Percentiles rank a stretch among this genome's conserved stretches.
These are phyloP conservation scores for Escovopsis sp. DNA, from an alignment of 2,329 filamentous ascomycete genomes.

Conservation along the genomic window DNA sequence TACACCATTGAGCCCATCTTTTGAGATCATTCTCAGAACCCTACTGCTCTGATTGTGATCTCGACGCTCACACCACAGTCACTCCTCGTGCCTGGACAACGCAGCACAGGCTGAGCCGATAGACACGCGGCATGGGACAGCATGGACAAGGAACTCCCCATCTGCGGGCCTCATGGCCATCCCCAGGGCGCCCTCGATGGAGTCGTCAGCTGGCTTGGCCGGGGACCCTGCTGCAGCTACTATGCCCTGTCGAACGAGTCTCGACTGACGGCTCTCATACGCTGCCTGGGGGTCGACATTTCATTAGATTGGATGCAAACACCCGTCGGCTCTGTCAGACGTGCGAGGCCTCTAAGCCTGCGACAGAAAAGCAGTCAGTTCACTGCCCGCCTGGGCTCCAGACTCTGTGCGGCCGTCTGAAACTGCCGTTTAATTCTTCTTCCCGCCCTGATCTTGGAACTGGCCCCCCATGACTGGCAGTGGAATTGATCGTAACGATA, in stretches of 20 bases:
- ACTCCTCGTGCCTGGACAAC: too few species aligned
- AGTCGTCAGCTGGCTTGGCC: background rate
- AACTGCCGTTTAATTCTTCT: constrained; percentile 9
- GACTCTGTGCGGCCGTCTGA: constrained; percentile 17
- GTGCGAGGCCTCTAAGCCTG: constrained; percentile 11
- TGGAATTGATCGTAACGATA: too few species aligned
- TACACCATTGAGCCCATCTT: too few species aligned
- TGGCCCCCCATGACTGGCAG: too few species aligned
- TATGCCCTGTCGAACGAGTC: background rate
- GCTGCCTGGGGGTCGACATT: background rate
- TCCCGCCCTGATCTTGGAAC: background rate
- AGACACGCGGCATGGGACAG: too few species aligned
- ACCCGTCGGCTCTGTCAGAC: constrained; percentile 11
- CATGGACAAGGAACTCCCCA: too few species aligned
- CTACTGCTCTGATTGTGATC: too few species aligned
- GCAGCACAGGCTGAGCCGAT: too few species aligned
- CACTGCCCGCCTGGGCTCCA: constrained; percentile 13
- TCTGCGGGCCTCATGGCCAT: too few species aligned
- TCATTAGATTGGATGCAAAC: constrained; percentile 11
- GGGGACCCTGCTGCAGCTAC: background rate
- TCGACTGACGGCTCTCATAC: background rate
- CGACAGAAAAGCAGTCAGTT: constrained; percentile 13
- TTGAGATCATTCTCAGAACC: too few species aligned
- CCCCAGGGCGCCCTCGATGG: background rate
- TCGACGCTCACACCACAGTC: too few species aligned